Evolutionary conservation across 2,329 filamentous ascomycete species (phyloP).

Genomic region (Venturia nashicola): DNA sequence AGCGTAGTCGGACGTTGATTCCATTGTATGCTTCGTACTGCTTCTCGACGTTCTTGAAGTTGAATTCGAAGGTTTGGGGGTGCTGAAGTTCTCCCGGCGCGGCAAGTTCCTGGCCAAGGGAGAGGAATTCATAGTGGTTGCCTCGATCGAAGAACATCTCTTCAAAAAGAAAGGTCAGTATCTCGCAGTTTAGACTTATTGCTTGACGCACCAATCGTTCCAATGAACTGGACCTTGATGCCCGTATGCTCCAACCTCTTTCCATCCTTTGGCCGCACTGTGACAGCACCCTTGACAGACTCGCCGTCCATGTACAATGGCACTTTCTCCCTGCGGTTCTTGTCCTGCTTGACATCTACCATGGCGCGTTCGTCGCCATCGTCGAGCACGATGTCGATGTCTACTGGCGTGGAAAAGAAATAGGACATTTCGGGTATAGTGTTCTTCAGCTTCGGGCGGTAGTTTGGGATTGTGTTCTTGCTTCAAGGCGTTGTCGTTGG

Average conservation of each 20-base stretch:
- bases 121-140: constrained; percentile 98
- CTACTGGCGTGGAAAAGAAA: constrained; percentile 86
- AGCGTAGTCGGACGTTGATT: constrained; percentile 98
- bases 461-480: not conserved
- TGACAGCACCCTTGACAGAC: constrained; percentile 93
- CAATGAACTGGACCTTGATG: constrained; percentile 99
- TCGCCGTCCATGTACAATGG: constrained; percentile 97
- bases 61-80: constrained; percentile 97
- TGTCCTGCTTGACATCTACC: constrained; percentile 96
- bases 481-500: not conserved
- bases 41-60: constrained; percentile 99
- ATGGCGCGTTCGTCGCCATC: constrained; percentile 88
- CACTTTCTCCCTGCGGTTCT: constrained; percentile 92
- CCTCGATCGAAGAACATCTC: constrained; percentile 99
- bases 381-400: constrained; percentile 97
- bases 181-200: not conserved
- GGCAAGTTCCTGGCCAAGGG: constrained; percentile 89
- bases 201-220: constrained; percentile 64
- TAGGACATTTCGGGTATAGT: constrained; percentile 61
- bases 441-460: not conserved
- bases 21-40: constrained; percentile 99
- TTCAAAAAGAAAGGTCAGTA: constrained; percentile 24
- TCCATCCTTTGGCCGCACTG: constrained; percentile 91
- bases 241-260: constrained; percentile 96
- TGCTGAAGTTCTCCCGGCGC: constrained; percentile 96